phyloP scores from a whole-genome alignment of 257 asterid genomes.

The Plantago elongata region DNA sequence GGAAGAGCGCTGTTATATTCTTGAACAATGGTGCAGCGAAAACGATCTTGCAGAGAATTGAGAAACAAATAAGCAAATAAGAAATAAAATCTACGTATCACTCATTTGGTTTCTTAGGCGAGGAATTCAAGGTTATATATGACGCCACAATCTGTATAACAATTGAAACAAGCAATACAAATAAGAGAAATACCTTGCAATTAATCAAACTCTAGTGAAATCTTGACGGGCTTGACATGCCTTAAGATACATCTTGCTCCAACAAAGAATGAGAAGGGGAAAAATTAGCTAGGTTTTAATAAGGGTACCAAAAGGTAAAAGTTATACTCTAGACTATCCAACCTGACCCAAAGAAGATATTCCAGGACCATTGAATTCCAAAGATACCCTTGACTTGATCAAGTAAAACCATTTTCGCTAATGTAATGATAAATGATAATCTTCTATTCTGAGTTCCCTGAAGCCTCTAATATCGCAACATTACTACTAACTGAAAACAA shows the following conservation, averaged over 20 bases:
- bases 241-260: background rate
- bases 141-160: no score
- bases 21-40: no score
- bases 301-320: background rate
- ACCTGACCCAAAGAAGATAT: background rate
- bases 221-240: background rate
- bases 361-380: background rate
- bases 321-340: background rate
- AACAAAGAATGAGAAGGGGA: background rate
- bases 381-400: slow-evolving; percentile 1
- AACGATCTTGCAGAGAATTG: no score
- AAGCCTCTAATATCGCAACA: background rate
- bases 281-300: background rate
- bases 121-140: no score
- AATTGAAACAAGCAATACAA: no score
- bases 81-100: no score
- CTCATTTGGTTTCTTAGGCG: no score
- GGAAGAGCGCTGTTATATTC: no score
- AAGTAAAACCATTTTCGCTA: slow-evolving; percentile 2
- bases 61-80: no score
- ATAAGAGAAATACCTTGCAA: background rate
- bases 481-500: slow-evolving; percentile 4
- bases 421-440: background rate
- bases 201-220: background rate
- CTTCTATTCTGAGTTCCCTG: background rate